phyloP scores from a whole-genome alignment of 2,329 filamentous ascomycete species.

The Penicillium verrucosum region DNA sequence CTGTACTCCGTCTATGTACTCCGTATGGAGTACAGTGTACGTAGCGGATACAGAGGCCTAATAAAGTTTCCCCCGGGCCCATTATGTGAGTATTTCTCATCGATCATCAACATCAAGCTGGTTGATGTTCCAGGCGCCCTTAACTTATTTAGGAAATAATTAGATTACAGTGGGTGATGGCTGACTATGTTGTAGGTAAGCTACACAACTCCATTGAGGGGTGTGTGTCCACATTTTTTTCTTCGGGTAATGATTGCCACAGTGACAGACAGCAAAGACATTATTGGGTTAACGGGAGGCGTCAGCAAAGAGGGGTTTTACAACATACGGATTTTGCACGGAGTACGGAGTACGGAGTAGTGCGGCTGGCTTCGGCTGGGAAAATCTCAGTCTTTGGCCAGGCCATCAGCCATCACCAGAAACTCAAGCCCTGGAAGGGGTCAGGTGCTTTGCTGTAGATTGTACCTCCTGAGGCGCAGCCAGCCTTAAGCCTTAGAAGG shows the following conservation, averaged over 20 bases:
- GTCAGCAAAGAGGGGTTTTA: background rate
- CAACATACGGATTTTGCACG: background rate
- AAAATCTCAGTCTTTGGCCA: background rate
- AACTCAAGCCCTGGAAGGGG: background rate
- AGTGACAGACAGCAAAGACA: constrained; percentile 1
- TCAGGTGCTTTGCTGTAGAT: background rate
- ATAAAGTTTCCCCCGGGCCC: constrained; percentile 8
- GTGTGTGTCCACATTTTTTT: constrained; percentile 5
- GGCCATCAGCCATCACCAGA: background rate
- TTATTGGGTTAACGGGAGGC: background rate
- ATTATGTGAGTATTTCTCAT: background rate
- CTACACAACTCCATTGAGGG: background rate
- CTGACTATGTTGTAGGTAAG: background rate
- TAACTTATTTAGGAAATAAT: background rate
- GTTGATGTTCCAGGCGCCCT: background rate
- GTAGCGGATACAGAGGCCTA: constrained; percentile 5
- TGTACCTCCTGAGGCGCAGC: constrained; percentile 18
- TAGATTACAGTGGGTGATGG: background rate
- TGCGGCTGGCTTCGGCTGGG: background rate
- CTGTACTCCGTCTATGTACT: background rate
- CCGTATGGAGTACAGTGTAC: background rate
- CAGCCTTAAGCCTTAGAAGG: constrained; percentile 40
- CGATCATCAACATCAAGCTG: constrained; percentile 13
- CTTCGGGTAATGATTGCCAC: constrained; percentile 11
- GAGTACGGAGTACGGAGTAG: background rate